Evolutionary conservation across 257 asterid species (phyloP), one percentile per base, ranked within the genome.

Genomic region (Plantago ovata): DNA sequence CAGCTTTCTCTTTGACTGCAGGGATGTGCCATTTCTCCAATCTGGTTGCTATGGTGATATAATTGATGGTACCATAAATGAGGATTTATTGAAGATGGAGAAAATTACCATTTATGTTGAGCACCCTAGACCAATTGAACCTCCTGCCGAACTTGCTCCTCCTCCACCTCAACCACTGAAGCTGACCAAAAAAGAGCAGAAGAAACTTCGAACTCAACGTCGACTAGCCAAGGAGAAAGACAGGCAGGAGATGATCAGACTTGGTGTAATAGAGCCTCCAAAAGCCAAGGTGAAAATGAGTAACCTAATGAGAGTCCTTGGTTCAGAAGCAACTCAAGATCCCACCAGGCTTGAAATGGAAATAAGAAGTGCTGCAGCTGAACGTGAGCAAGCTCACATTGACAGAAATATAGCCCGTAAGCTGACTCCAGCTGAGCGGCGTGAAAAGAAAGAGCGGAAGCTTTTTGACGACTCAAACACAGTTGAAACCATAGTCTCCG

Each of bases 131-230:
- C 97, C 99, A 9, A 86, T 93, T 10, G 96, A 89, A 49, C 97
- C 99, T 48, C 97, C 96, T 28, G 88, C 84, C 43, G 96, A 93
- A 60, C 72, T 95, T 12, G 75, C 82, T 49, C 97, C 92, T 12
- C 99, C 99, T 23, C 96, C 96, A 45, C 97, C 99, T 36, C 99
- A 93, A 53, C 99, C 99, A 43, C 52, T 86, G 71, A 93, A 84
- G 80, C 82, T 93, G 23, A 93, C 97, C 40, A 86, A 86, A 65
- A 86, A 76, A 70, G 99, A 93, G 73, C 97, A 89, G 82, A 93
- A 86, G 89, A 93, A 93, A 69, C 87, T 93, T 3, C 87, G 96
- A 45, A 93, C 99, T 10, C 95, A 86, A 63, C 86, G 92, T 3
- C 75, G 99, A 8, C 54, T 89, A 64, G 95, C 83, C 14, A 72